Conservation (phyloP, 2,329 filamentous ascomycete genomes). For the Fusarium sp. region DNA sequence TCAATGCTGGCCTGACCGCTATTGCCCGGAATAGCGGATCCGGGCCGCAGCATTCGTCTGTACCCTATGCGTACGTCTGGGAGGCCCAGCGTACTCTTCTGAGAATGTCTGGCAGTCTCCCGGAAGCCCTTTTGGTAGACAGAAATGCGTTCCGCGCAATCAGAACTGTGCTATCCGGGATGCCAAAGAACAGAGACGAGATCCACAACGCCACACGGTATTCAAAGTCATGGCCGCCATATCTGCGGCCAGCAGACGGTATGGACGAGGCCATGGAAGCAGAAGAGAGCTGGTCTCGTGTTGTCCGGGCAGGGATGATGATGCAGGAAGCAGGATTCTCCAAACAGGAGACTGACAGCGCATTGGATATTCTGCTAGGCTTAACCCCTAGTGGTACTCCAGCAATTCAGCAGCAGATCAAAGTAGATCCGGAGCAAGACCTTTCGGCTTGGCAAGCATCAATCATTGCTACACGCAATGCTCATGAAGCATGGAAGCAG, state of each 20-base stretch:
- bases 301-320: slow-evolving; percentile 61
- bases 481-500: slow-evolving; percentile 68
- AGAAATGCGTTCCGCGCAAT: slow-evolving; percentile 64
- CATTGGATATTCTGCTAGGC: slow-evolving; percentile 64
- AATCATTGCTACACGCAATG: slow-evolving; percentile 67
- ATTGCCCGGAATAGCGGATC: slow-evolving; percentile 42
- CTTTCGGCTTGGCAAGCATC: slow-evolving; percentile 62
- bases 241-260: slow-evolving; percentile 65
- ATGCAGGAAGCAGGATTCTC: slow-evolving; percentile 67
- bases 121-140: slow-evolving; percentile 61
- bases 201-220: slow-evolving; percentile 59
- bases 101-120: slow-evolving; percentile 59
- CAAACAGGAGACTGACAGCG: slow-evolving; percentile 57
- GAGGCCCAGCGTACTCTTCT: slow-evolving; percentile 65
- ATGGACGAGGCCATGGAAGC: slow-evolving; percentile 64
- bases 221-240: slow-evolving; percentile 68
- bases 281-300: slow-evolving; percentile 64
- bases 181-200: slow-evolving; percentile 63
- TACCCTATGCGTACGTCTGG: slow-evolving; percentile 57
- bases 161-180: slow-evolving; percentile 61
- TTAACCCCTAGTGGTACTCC: slow-evolving; percentile 60
- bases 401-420: slow-evolving; percentile 61
- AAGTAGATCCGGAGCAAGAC: slow-evolving; percentile 25
- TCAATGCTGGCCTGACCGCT: slow-evolving; percentile 44
- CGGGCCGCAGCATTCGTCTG: slow-evolving; percentile 36